phyloP scores from a whole-genome alignment of 768 basidiomycete species.

The Chalciporus piperatus region DNA sequence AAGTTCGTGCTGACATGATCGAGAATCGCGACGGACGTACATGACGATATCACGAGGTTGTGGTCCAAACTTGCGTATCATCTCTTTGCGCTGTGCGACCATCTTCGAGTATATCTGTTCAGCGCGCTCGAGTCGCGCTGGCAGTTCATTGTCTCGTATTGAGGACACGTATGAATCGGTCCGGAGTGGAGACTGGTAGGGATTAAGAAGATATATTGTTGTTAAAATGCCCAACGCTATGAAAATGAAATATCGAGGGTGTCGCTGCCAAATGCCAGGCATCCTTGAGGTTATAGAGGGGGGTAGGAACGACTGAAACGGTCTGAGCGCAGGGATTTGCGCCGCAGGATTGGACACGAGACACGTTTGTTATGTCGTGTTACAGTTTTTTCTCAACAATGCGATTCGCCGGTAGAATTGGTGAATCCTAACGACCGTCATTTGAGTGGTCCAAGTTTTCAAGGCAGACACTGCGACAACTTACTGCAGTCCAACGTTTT shows the following conservation, averaged over 20 bases:
- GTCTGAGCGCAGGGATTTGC: constrained; percentile 3
- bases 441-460: not conserved
- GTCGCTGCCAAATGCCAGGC: constrained; percentile 38
- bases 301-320: constrained; percentile 8
- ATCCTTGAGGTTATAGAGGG: constrained; percentile 16
- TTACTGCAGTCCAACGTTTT: constrained; percentile 12
- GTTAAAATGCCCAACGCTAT: constrained; percentile 40
- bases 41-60: constrained; percentile 43
- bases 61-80: constrained; percentile 57
- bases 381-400: constrained; percentile 4
- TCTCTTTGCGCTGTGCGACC: constrained; percentile 39
- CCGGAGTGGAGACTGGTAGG: constrained; percentile 30
- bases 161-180: constrained; percentile 21
- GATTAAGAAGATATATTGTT: constrained; percentile 48
- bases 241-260: constrained; percentile 52
- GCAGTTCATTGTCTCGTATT: constrained; percentile 35
- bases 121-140: constrained; percentile 40
- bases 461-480: not conserved
- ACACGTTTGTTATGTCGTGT: constrained; percentile 7
- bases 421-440: constrained; percentile 5
- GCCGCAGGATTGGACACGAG: constrained; percentile 7
- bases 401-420: not conserved
- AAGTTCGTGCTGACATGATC: constrained; percentile 2
- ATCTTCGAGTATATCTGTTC: constrained; percentile 46
- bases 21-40: constrained; percentile 20